Base-by-base conservation (phyloP, 257 asterid species). In the Eustoma russellianum region DNA sequence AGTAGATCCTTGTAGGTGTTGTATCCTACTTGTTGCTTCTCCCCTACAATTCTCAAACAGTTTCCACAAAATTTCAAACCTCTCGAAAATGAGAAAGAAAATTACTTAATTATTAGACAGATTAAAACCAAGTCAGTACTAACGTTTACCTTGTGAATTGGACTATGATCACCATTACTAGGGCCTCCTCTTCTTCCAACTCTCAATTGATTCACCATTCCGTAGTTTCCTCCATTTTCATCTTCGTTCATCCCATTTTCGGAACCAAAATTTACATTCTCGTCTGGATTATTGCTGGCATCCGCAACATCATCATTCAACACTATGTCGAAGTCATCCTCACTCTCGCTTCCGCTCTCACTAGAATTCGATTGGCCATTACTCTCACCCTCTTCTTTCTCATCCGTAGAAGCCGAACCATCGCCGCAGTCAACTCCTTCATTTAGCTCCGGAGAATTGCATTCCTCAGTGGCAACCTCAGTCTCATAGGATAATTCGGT, bases 321-420 rank as follows among this genome's bases (percentile, higher is more conserved):
- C 47, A 73, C 62, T 24, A 71, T 74, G 41, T 67, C 54, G 44
- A 66, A 66, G 28, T 66, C 79, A 33, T 75, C 83, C 63, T 66
- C 73, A 48, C 64, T 64, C 50, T 64, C 75, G 16, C 71, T 59
- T 6, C 48, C 80, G 15, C 65, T 59, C 55, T 35, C 51, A 33
- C 47, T 30, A 19, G 43, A 8, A 38, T 38, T 5, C 43, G 7
- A 67, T 33, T 51, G 72, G 34, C 33, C 64, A 8, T 47, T 62
- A 38, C 10, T 50, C 50, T 12, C 53, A 11, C 41, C 60, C 47
- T 14, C 59, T 38, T 7, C 66, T 5, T 48, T 48, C 28, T 16
- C 62, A n/a, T 35, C 62, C 55, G 40, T 70, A 41, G 38, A 54
- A 12, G 24, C 59, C 19, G 67, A 41, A 56, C 17, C 64, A 16